Conservation (phyloP, 2,329 filamentous ascomycete species). For the Cladosporium sp. region DNA sequence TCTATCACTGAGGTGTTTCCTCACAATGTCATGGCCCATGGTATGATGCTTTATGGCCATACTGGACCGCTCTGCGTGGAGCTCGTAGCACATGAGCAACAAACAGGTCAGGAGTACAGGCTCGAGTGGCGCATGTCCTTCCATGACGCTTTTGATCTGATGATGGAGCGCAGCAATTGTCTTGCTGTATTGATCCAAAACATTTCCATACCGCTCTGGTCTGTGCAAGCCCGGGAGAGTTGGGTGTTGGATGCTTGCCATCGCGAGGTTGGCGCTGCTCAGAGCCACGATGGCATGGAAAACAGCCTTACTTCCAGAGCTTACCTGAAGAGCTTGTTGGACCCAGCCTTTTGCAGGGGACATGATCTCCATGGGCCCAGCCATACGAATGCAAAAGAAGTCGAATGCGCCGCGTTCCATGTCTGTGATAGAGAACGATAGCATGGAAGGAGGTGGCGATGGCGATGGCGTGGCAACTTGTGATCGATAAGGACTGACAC, state of each 20-base stretch:
- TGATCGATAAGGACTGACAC: not conserved
- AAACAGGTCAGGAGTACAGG: slow-evolving; percentile 19
- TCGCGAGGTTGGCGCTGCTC: slow-evolving; percentile 12
- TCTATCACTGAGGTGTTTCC: not conserved
- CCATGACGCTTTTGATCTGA: slow-evolving; percentile 5
- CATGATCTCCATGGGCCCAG: slow-evolving; percentile 15
- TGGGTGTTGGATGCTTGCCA: slow-evolving; percentile 7
- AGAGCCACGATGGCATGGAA: slow-evolving; percentile 19
- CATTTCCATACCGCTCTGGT: slow-evolving; percentile 5
- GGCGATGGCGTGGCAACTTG: not conserved
- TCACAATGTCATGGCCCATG: slow-evolving; percentile 2
- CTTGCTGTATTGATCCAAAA: slow-evolving; percentile 17
- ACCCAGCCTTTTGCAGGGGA: slow-evolving; percentile 13
- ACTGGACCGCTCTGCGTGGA: slow-evolving; percentile 12
- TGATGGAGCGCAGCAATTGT: not conserved
- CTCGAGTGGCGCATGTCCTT: not conserved
- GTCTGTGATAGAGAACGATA: slow-evolving; percentile 3
- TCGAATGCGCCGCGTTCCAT: slow-evolving; percentile 15
- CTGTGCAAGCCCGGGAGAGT: not conserved
- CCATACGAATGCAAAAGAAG: slow-evolving; percentile 14
- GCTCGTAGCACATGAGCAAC: slow-evolving; percentile 16
- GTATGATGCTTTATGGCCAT: slow-evolving; percentile 13
- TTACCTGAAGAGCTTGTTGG: slow-evolving; percentile 8
- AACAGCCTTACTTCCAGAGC: slow-evolving; percentile 8
- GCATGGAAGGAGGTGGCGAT: not conserved